A percentile compares a stretch with the other conserved stretches of the same genome.
Evolutionary conservation across 1,139 yeast species (phyloP).

Genomic region (Diutina mesorugosa): DNA sequence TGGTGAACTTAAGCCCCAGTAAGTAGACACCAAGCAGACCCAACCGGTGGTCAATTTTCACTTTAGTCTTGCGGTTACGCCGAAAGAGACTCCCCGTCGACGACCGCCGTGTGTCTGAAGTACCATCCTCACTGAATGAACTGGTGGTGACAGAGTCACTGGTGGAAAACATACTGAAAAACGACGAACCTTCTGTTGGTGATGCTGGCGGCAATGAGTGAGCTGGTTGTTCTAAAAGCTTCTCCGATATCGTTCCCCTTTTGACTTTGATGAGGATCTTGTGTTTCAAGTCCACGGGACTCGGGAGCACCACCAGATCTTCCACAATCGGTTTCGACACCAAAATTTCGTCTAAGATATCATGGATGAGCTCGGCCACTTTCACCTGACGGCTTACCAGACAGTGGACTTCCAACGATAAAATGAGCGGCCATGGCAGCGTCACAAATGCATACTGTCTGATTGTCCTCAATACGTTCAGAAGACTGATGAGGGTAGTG

Average conservation of each 20-base stretch:
- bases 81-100: slow-evolving; percentile 1
- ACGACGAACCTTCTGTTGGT: not conserved
- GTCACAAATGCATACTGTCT: slow-evolving; percentile 77
- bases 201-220: not conserved
- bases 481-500: slow-evolving; percentile 58
- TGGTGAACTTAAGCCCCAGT: slow-evolving; percentile 66
- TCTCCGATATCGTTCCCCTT: slow-evolving; percentile 18
- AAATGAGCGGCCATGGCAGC: slow-evolving; percentile 70
- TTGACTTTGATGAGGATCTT: slow-evolving; percentile 70
- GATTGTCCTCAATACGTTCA: slow-evolving; percentile 59
- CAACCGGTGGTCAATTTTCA: slow-evolving; percentile 3
- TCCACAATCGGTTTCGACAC: slow-evolving; percentile 28
- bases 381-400: slow-evolving; percentile 47
- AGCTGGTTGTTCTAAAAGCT: slow-evolving; percentile 8
- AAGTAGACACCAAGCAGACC: slow-evolving; percentile 37
- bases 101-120: slow-evolving; percentile 6
- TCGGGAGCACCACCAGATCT: slow-evolving; percentile 33
- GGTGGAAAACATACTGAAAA: slow-evolving; percentile 2
- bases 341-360: slow-evolving; percentile 47
- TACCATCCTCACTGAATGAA: slow-evolving; percentile 35
- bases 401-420: slow-evolving; percentile 85
- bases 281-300: slow-evolving; percentile 61
- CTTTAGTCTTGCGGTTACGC: slow-evolving; percentile 5
- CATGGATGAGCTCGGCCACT: slow-evolving; percentile 38
- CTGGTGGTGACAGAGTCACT: slow-evolving; percentile 20